A percentile compares a stretch with the other conserved stretches of the same genome.
These are phyloP conservation scores for Chytriomyces sp. DNA, from an alignment of 192 early-diverging fungal species.

Conservation along the genomic window DNA sequence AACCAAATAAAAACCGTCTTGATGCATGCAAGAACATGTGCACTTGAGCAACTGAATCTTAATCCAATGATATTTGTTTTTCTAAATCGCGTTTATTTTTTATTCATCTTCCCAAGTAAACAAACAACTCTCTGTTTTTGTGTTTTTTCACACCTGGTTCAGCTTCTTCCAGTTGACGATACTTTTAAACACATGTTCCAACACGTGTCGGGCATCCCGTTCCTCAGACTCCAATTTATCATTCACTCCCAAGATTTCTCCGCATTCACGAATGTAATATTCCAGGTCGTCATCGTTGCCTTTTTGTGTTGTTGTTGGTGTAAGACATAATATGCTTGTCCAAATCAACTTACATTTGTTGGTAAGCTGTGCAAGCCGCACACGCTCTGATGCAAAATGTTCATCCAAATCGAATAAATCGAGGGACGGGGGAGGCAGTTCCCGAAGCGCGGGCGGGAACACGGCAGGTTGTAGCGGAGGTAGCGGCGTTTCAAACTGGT, in stretches of 20 bases:
- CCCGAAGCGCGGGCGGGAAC: constrained; percentile 61
- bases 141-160: constrained; percentile 39
- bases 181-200: constrained; percentile 61
- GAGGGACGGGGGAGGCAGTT: constrained; percentile 63
- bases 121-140: not conserved
- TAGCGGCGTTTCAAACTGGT: constrained; percentile 68
- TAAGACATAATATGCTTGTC: constrained; percentile 1
- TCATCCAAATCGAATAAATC: constrained; percentile 72
- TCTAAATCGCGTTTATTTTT: too few relatives aligned
- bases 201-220: constrained; percentile 55
- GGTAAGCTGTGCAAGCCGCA: constrained; percentile 61
- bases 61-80: too few relatives aligned
- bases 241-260: constrained; percentile 60
- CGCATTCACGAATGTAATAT: constrained; percentile 68
- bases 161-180: constrained; percentile 68
- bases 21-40: too few relatives aligned
- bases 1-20: too few relatives aligned
- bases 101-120: not conserved
- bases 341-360: constrained; percentile 60
- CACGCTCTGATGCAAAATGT: constrained; percentile 59
- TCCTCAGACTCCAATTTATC: constrained; percentile 56
- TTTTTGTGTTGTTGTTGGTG: not conserved
- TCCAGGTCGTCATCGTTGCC: constrained; percentile 68
- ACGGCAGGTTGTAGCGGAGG: constrained; percentile 65
- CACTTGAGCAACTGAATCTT: too few relatives aligned